Conservation (phyloP, 805 yeast genomes). For the Nakazawaea molendinolei region DNA sequence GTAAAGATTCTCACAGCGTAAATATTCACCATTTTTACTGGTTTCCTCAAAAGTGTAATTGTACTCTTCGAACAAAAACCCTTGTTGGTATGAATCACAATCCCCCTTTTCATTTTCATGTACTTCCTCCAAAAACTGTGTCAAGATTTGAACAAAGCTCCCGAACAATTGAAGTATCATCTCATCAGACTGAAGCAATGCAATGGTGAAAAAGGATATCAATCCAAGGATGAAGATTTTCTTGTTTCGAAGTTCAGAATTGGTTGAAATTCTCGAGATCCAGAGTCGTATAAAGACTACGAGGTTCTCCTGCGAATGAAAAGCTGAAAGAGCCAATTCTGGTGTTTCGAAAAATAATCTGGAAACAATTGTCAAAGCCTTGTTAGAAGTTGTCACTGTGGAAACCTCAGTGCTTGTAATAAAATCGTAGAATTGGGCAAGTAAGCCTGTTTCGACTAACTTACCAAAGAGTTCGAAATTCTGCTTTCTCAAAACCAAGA, state of each 20-base stretch:
- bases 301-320: constrained; percentile 13
- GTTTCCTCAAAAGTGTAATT: constrained; percentile 21
- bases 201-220: constrained; percentile 22
- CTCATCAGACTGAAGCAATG: constrained; percentile 16
- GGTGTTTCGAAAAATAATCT: constrained; percentile 30
- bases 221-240: constrained; percentile 36
- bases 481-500: constrained; percentile 26
- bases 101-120: constrained; percentile 57
- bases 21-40: constrained; percentile 33
- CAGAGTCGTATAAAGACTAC: constrained; percentile 19
- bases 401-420: constrained; percentile 34
- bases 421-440: constrained; percentile 34
- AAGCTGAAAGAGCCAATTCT: constrained; percentile 23
- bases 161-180: constrained; percentile 21
- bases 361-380: constrained; percentile 30
- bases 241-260: constrained; percentile 70
- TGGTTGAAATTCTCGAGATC: constrained; percentile 30
- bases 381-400: constrained; percentile 32
- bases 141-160: constrained; percentile 22
- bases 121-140: constrained; percentile 62
- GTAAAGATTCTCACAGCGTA: constrained; percentile 31
- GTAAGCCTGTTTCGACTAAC: constrained; percentile 37
- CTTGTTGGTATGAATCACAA: constrained; percentile 43
- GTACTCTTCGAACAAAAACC: constrained; percentile 29
- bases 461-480: constrained; percentile 17